phyloP scores from a whole-genome alignment of 768 basidiomycete genomes.

The Neoboletus brunneissimus region DNA sequence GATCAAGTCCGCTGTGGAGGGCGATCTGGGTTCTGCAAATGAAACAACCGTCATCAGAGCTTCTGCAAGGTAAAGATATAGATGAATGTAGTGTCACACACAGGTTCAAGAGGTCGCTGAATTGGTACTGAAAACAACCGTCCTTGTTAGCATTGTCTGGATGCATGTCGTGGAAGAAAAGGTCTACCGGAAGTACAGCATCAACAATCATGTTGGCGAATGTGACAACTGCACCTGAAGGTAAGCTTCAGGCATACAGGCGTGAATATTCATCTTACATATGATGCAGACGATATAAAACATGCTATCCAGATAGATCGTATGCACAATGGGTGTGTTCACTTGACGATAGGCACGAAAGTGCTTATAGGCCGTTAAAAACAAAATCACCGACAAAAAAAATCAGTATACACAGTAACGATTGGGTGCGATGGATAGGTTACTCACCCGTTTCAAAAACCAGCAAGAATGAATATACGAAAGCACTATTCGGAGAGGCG shows the following conservation, averaged over 20 bases:
- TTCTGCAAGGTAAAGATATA: not conserved
- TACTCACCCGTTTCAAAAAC: slow-evolving; percentile 9
- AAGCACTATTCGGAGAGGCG: not conserved
- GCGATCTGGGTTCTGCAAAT: slow-evolving; percentile 3
- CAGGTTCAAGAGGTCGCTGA: slow-evolving; percentile 2
- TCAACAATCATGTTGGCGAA: slow-evolving; percentile 10
- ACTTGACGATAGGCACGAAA: slow-evolving; percentile 5
- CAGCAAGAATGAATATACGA: slow-evolving; percentile 9
- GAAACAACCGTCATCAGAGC: not conserved
- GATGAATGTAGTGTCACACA: not conserved
- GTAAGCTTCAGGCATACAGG: not conserved
- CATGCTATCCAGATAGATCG: slow-evolving; percentile 15
- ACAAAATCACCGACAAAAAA: slow-evolving; percentile 3
- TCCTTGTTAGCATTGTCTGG: not conserved
- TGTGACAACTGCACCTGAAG: slow-evolving; percentile 9
- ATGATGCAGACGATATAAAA: slow-evolving; percentile 19
- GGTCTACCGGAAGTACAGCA: not conserved
- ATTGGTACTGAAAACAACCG: not conserved
- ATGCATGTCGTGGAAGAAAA: not conserved
- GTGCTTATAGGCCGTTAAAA: slow-evolving; percentile 4
- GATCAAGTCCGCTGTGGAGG: slow-evolving; percentile 7
- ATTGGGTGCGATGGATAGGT: not conserved
- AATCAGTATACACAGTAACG: not conserved
- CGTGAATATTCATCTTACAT: not conserved
- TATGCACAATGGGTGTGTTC: not conserved